A percentile compares a stretch with the other conserved stretches of the same genome.
Evolutionary conservation across 2,329 filamentous ascomycete species (phyloP).

Genomic region (Venturia pyrina): DNA sequence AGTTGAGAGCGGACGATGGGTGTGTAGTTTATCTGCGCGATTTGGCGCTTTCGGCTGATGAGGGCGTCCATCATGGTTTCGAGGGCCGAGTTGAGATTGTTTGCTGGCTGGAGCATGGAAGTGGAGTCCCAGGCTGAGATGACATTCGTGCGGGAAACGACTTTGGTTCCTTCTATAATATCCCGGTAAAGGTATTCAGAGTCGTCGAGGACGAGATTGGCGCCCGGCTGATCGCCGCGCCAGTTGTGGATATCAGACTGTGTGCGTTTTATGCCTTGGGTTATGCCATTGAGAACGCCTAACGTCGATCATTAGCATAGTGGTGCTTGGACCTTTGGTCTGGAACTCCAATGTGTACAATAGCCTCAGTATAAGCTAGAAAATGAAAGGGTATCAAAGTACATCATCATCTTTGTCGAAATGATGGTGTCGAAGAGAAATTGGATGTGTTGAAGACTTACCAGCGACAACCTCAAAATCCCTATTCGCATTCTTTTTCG

Average conservation of each 20-base stretch:
- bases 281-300: not conserved
- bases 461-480: not conserved
- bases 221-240: not conserved
- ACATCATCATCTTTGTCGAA: not conserved
- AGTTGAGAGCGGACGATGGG: not conserved
- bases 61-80: not conserved
- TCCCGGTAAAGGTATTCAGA: not conserved
- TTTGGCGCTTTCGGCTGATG: not conserved
- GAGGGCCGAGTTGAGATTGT: not conserved
- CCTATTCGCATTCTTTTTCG: not conserved
- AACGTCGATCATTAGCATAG: not conserved
- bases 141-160: not conserved
- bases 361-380: too few relatives aligned
- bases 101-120: not conserved
- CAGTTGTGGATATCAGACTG: not conserved
- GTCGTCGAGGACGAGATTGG: not conserved
- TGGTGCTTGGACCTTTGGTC: too few relatives aligned
- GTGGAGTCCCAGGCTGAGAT: not conserved
- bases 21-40: not conserved
- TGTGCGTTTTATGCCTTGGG: conserved; percentile 1
- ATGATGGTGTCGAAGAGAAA: not conserved
- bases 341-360: too few relatives aligned
- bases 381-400: too few relatives aligned
- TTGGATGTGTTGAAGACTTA: not conserved
- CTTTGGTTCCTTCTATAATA: not conserved